A percentile compares a stretch with the other conserved stretches of the same genome.
phyloP scores from a whole-genome alignment of 2,329 filamentous ascomycete genomes.

The Monosporascus sp. region DNA sequence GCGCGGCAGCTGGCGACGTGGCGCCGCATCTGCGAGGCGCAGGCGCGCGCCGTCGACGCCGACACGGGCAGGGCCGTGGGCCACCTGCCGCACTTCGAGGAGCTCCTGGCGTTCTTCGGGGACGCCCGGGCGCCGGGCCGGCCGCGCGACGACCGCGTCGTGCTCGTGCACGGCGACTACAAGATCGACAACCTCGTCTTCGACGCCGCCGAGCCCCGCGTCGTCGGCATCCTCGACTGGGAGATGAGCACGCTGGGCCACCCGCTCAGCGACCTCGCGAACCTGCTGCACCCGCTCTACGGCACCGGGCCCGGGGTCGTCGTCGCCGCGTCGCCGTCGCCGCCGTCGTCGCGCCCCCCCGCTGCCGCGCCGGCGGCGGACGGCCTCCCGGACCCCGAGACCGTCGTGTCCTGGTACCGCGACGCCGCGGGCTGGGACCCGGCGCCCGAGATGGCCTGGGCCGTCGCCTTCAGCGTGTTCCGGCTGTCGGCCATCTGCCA shows the following conservation, averaged over 20 bases:
- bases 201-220: constrained; percentile 78
- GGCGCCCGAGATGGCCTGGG: constrained; percentile 52
- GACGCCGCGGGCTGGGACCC: constrained; percentile 65
- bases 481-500: constrained; percentile 63
- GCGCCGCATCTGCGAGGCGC: constrained; percentile 68
- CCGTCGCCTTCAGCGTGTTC: constrained; percentile 58
- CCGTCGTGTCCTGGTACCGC: constrained; percentile 61
- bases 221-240: constrained; percentile 95
- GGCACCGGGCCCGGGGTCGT: constrained; percentile 22
- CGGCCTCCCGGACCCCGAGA: constrained; percentile 47
- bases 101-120: constrained; percentile 73
- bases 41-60: constrained; percentile 69
- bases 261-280: constrained; percentile 84
- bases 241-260: constrained; percentile 99
- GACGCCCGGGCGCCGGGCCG: constrained; percentile 53
- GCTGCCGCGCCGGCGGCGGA: constrained; percentile 59
- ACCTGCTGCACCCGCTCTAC: constrained; percentile 58
- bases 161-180: constrained; percentile 90
- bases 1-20: constrained; percentile 81
- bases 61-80: constrained; percentile 75
- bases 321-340: constrained; percentile 16
- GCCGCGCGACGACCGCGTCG: constrained; percentile 75
- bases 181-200: constrained; percentile 92
- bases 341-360: constrained; percentile 26
- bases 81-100: constrained; percentile 75